Evolutionary conservation across 192 early-diverging fungal species (phyloP).

Genomic region (Phlyctochytrium bullatum): DNA sequence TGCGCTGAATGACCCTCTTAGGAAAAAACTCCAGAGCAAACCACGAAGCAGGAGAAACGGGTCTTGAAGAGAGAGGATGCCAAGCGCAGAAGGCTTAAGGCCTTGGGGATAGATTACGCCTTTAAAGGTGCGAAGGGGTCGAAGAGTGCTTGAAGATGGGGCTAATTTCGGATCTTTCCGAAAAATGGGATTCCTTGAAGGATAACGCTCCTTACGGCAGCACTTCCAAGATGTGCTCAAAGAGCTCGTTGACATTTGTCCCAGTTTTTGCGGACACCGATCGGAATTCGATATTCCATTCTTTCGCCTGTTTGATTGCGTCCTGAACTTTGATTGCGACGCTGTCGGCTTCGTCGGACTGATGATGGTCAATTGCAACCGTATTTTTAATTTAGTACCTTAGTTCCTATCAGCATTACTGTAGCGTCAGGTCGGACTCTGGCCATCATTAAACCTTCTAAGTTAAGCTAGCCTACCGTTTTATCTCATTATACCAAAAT

Average conservation of each 20-base stretch:
- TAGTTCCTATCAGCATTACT: background rate
- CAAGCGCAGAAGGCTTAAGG: too few species aligned
- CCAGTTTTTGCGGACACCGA: slow-evolving; percentile 53
- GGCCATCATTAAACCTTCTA: background rate
- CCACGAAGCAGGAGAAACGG: too few species aligned
- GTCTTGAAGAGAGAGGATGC: too few species aligned
- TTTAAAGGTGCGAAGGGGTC: too few species aligned
- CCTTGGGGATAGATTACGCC: too few species aligned
- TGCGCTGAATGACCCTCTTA: too few species aligned
- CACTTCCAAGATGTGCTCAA: slow-evolving; percentile 33
- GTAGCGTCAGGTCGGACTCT: background rate
- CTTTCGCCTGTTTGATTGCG: slow-evolving; percentile 51
- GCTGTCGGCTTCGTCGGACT: slow-evolving; percentile 53
- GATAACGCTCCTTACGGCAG: slow-evolving; percentile 7
- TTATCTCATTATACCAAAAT: slow-evolving; percentile 61
- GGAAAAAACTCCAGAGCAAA: too few species aligned
- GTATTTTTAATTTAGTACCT: slow-evolving; percentile 1
- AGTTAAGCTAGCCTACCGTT: slow-evolving; percentile 13
- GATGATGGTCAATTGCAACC: slow-evolving; percentile 1
- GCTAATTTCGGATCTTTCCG: too few species aligned
- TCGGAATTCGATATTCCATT: slow-evolving; percentile 50
- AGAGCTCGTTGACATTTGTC: slow-evolving; percentile 50
- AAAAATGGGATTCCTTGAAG: too few species aligned
- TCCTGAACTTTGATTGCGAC: slow-evolving; percentile 48
- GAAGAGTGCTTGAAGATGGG: too few species aligned